A percentile compares a stretch with the other conserved stretches of the same genome.
Conservation (phyloP, 805 yeast genomes). For the Candida golubevii region DNA sequence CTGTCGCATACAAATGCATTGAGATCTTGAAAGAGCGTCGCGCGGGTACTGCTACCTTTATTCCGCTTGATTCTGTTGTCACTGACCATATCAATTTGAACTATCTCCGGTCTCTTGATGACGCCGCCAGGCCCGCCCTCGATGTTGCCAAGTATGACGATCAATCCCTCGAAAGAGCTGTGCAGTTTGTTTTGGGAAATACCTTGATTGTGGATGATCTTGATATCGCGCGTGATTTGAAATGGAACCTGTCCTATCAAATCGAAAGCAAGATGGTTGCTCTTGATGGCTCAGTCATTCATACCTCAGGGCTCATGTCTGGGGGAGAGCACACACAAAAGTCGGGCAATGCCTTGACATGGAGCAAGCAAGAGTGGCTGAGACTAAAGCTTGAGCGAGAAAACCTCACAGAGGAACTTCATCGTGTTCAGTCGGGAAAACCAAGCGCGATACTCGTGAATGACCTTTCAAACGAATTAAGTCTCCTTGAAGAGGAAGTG, state of each 20-base stretch:
- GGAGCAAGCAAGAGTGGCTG: slow-evolving; percentile 71
- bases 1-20: slow-evolving; percentile 72
- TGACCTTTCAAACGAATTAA: slow-evolving; percentile 51
- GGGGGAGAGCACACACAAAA: slow-evolving; percentile 66
- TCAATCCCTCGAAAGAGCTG: slow-evolving; percentile 64
- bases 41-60: slow-evolving; percentile 78
- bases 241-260: slow-evolving; percentile 48
- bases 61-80: slow-evolving; percentile 75
- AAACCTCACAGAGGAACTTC: slow-evolving; percentile 46
- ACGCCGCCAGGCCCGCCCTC: slow-evolving; percentile 58
- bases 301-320: slow-evolving; percentile 85
- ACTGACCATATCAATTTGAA: slow-evolving; percentile 51
- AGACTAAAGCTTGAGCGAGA: slow-evolving; percentile 49
- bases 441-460: slow-evolving; percentile 57
- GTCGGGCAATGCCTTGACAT: slow-evolving; percentile 40
- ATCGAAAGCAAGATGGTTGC: slow-evolving; percentile 66
- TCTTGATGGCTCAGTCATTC: slow-evolving; percentile 78
- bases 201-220: slow-evolving; percentile 73
- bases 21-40: slow-evolving; percentile 79
- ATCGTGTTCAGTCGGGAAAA: slow-evolving; percentile 42
- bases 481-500: slow-evolving; percentile 38
- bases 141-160: slow-evolving; percentile 72
- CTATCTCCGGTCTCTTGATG: slow-evolving; percentile 49
- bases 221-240: slow-evolving; percentile 61
- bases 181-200: slow-evolving; percentile 74